phyloP scores from a whole-genome alignment of 768 basidiomycete species.

The Cytidiella melzeri region DNA sequence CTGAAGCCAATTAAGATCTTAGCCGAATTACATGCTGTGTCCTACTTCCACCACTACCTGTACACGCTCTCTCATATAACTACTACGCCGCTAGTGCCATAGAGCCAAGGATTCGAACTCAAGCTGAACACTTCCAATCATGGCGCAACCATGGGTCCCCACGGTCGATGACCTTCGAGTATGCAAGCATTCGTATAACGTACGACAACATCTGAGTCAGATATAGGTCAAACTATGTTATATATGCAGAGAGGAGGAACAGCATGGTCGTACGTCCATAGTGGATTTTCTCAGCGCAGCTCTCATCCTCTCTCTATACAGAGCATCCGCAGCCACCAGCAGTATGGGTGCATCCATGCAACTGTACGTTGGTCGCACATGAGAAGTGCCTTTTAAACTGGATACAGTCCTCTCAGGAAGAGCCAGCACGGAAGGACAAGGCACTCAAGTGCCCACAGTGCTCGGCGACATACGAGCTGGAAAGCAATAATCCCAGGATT shows the following conservation, averaged over 20 bases:
- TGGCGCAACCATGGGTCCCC: conserved; percentile 15
- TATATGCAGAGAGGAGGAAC: conserved; percentile 74
- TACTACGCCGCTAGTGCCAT: too few species aligned
- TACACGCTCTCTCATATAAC: too few species aligned
- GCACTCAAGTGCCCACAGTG: conserved; percentile 82
- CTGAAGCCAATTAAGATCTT: too few species aligned
- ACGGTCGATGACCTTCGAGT: conserved; percentile 30
- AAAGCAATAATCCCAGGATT: conserved; percentile 53
- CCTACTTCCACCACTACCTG: too few species aligned
- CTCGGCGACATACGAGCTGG: conserved; percentile 55
- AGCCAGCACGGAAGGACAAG: conserved; percentile 44
- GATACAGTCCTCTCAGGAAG: conserved; percentile 68
- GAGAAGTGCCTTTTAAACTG: conserved; percentile 74
- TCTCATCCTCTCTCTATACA: conserved; percentile 15
- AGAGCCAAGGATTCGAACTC: too few species aligned
- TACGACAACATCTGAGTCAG: background rate
- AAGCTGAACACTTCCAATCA: too few species aligned
- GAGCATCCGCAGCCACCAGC: conserved; percentile 43
- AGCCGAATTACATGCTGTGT: too few species aligned
- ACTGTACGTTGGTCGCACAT: conserved; percentile 75
- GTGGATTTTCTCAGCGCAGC: background rate
- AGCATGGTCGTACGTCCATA: conserved; percentile 33
- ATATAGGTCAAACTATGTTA: conserved; percentile 67
- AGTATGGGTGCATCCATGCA: conserved; percentile 76
- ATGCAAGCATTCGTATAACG: background rate